phyloP scores from a whole-genome alignment of 1,284 basidiomycete species.

The Cerrena zonata region DNA sequence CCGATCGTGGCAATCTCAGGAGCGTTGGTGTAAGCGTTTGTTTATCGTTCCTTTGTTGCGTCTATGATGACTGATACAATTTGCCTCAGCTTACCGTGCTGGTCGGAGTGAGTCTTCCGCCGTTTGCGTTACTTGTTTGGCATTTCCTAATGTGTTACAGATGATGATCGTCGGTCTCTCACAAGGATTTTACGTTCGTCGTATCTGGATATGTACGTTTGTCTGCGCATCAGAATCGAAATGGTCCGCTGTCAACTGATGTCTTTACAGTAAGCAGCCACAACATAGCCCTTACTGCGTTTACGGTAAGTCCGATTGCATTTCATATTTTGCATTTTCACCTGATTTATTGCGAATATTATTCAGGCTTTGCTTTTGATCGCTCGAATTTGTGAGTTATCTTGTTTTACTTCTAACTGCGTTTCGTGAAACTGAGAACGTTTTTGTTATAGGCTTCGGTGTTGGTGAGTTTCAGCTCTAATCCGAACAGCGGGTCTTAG shows the following conservation, averaged over 20 bases:
- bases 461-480: background rate
- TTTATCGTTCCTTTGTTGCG: background rate
- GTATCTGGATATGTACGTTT: slow-evolving; percentile 1
- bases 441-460: background rate
- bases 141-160: background rate
- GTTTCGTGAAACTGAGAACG: background rate
- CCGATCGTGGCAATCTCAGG: background rate
- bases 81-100: background rate
- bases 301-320: no score
- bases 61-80: background rate
- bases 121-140: background rate
- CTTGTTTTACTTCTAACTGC: background rate
- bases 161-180: background rate
- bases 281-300: background rate
- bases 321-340: background rate
- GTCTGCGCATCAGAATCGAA: background rate
- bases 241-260: background rate
- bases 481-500: no score
- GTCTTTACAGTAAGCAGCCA: background rate
- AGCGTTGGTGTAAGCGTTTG: slow-evolving; percentile 2
- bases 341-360: background rate
- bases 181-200: slow-evolving; percentile 2
- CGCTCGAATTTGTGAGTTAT: background rate
- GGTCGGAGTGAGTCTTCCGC: background rate
- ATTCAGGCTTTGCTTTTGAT: background rate